phyloP scores from a whole-genome alignment of 306 rosid genomes.

The Neltuma alba region DNA sequence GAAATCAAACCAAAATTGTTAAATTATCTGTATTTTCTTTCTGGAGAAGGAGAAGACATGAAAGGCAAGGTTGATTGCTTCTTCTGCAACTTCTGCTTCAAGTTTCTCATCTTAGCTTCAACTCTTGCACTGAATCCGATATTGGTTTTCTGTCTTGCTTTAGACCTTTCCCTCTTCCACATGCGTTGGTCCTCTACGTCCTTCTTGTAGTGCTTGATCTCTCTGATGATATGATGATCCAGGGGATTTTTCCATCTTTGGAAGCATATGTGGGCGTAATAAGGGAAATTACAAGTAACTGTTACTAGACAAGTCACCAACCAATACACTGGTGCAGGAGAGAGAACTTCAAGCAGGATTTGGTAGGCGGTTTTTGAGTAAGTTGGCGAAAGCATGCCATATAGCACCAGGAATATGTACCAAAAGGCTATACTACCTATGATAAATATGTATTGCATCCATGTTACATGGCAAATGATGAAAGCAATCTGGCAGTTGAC shows the following conservation, averaged over 20 bases:
- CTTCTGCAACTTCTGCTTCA: constrained; percentile 77
- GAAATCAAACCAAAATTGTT: constrained; percentile 34
- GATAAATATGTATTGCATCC: constrained; percentile 91
- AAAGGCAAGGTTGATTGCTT: constrained; percentile 46
- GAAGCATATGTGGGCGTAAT: constrained; percentile 75
- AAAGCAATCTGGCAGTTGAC: constrained; percentile 96
- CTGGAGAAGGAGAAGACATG: constrained; percentile 47
- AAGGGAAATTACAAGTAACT: constrained; percentile 76
- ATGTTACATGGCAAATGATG: constrained; percentile 95
- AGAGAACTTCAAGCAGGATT: constrained; percentile 77
- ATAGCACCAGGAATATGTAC: constrained; percentile 81
- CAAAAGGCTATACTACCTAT: constrained; percentile 88
- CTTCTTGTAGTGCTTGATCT: constrained; percentile 80
- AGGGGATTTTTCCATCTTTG: constrained; percentile 86
- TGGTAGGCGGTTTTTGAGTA: constrained; percentile 62
- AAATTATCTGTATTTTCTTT: constrained; percentile 35
- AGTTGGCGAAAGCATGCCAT: constrained; percentile 69
- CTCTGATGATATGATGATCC: constrained; percentile 94
- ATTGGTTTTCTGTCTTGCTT: constrained; percentile 89
- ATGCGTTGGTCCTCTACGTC: constrained; percentile 80
- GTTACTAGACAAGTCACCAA: constrained; percentile 72
- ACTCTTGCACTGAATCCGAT: constrained; percentile 95
- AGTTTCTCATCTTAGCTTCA: constrained; percentile 80
- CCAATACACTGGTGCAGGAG: constrained; percentile 91
- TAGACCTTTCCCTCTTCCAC: constrained; percentile 91